Conservation (phyloP, 768 basidiomycete species). For the Naematelia encephala region DNA sequence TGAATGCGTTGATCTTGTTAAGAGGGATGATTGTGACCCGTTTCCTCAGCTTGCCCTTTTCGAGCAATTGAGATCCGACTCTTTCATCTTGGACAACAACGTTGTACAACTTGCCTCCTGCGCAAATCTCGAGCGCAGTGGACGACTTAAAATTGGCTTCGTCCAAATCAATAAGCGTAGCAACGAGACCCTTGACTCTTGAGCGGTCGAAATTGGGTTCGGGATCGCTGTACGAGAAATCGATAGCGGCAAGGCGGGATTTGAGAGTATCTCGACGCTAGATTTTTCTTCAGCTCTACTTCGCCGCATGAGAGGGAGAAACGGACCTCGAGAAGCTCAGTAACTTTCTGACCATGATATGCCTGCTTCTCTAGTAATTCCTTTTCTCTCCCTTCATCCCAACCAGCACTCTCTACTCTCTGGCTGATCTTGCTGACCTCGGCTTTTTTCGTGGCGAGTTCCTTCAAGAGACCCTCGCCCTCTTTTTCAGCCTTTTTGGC, state of each 20-base stretch:
- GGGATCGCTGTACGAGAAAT: conserved; percentile 79
- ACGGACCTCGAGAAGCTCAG: conserved; percentile 63
- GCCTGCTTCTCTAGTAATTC: conserved; percentile 57
- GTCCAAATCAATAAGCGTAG: conserved; percentile 75
- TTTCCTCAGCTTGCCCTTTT: conserved; percentile 72
- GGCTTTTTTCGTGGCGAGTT: conserved; percentile 56
- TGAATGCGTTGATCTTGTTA: conserved; percentile 76
- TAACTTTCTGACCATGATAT: conserved; percentile 59
- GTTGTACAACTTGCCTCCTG: conserved; percentile 83
- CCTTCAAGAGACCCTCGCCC: conserved; percentile 69
- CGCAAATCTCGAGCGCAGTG: conserved; percentile 88
- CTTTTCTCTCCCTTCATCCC: conserved; percentile 72
- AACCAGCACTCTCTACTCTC: conserved; percentile 63
- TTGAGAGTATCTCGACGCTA: conserved; percentile 56
- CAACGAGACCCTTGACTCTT: conserved; percentile 88
- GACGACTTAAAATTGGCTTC: conserved; percentile 69
- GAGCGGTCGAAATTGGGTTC: conserved; percentile 73
- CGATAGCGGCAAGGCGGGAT: conserved; percentile 65
- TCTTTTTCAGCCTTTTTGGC: conserved; percentile 84
- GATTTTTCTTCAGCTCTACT: conserved; percentile 7
- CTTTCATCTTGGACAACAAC: conserved; percentile 90
- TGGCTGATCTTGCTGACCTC: conserved; percentile 59
- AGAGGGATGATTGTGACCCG: conserved; percentile 91
- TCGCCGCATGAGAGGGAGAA: not conserved
- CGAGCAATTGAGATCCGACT: conserved; percentile 77